Evolutionary conservation across 2,329 filamentous ascomycete species (phyloP), one percentile per base, ranked within the genome.

Genomic region (Hypoxylon sp.): DNA sequence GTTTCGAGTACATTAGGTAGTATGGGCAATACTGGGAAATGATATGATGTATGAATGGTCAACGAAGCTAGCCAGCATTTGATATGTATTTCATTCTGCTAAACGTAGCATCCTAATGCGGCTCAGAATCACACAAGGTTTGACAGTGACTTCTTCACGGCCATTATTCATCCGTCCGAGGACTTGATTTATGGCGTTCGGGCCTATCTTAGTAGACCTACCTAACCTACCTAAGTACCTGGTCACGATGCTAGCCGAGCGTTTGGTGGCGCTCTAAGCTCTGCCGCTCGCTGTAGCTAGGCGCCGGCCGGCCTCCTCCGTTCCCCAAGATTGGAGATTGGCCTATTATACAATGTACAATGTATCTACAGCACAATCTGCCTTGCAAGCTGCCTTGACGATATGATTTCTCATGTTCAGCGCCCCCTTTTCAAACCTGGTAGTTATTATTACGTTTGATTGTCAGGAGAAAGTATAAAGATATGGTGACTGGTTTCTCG

Each of bases 361-460:
- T 10, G 11, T 10, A 32, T 8, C 26, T 32, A 47, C 20, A 34
- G 13, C 32, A 34, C 32, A 46, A 22, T 62, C 62, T 62, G 54
- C 58, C 59, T 58, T 58, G 41, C 34, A 26, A 62, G n/a, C 41
- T 34, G 62, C 57, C 54, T 62, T 41, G 20, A 41, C 37, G 19
- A 37, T 37, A 48, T 47, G n/a, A 48, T 51, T 47, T n/a, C 37
- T 51, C 28, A 46, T 24, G 28, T 1, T 52, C 22, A 34, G 39
- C 47, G 28, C 19, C 43, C 4, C 13, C 32, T 22, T 56, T 56
- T 39, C 41, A 43, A 28, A 48, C 22, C 1, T n/a, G n/a, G 20
- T 8, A 22, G 22, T 56, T 39, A 19, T 2, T 17, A 47, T 47
- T 47, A 32, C 41, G 30, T 52, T 47, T 47, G 6, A 8, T 11